Percentiles rank a stretch among this genome's conserved stretches.
phyloP scores from a whole-genome alignment of 345 rosid species.

The Syzygium jambos region DNA sequence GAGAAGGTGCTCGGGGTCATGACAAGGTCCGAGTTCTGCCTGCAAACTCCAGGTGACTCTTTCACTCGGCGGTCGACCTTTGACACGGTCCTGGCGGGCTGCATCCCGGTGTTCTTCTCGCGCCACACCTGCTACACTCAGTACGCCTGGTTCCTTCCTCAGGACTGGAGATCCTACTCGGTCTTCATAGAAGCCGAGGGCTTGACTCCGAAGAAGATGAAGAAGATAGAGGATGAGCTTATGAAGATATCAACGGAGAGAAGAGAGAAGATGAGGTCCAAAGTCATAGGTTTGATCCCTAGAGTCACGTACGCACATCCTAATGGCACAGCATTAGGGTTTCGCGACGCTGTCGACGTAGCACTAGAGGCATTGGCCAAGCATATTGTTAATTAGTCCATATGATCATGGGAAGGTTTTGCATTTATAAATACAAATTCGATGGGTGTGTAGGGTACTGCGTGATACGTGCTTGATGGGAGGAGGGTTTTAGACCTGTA shows the following conservation, averaged over 20 bases:
- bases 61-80: slow-evolving; percentile 47
- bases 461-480: neutral
- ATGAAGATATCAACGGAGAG: slow-evolving; percentile 12
- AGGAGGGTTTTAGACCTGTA: neutral
- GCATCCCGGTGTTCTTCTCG: slow-evolving; percentile 56
- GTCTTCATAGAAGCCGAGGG: slow-evolving; percentile 23
- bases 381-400: neutral
- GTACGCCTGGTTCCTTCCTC: slow-evolving; percentile 40
- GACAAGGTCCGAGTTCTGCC: slow-evolving; percentile 37
- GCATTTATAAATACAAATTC: neutral
- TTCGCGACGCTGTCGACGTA: slow-evolving; percentile 40
- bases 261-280: slow-evolving; percentile 21
- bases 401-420: neutral
- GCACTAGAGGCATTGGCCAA: slow-evolving; percentile 20
- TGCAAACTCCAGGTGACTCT: slow-evolving; percentile 57
- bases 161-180: slow-evolving; percentile 20
- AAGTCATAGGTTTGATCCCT: slow-evolving; percentile 34
- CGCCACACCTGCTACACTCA: slow-evolving; percentile 50
- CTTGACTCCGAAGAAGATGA: neutral
- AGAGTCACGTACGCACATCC: slow-evolving; percentile 42
- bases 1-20: slow-evolving; percentile 10
- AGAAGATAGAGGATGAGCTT: slow-evolving; percentile 25
- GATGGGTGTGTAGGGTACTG: neutral
- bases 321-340: slow-evolving; percentile 22
- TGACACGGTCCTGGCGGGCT: slow-evolving; percentile 41